Evolutionary conservation across 2,329 filamentous ascomycete genomes (phyloP), one percentile per base, ranked within the genome.

Genomic region (Fusarium sp.): DNA sequence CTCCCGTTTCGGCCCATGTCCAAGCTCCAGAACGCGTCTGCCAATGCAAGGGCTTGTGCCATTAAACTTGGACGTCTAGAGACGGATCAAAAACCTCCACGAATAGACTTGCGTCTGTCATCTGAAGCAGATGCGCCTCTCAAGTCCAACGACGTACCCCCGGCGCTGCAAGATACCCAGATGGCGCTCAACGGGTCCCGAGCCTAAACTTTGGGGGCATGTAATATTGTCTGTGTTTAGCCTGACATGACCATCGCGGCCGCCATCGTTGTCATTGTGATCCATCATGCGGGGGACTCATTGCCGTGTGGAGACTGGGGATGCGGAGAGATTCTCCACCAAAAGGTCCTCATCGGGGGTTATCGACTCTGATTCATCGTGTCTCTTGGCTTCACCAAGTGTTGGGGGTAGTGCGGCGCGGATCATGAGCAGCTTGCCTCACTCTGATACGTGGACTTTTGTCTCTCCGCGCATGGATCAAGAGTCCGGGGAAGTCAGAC

Each of bases 301-400:
- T 41, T 77, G 64, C 71, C 67, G 66, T 64, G 67, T 66, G 64
- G 68, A 72, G 73, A 72, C 70, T 75, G 73, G 71, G 75, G 75
- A 69, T 75, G 69, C 73, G 71, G 74, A 64, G 71, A 76, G 67
- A 60, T 67, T 67, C 68, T 70, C 76, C 76, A 78, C 74, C 57
- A 56, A 68, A 64, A 66, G 64, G 66, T 58, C 71, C 54, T 68
- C 43, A 57, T 62, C 61, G 64, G 48, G 63, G 60, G 57, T 45
- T 45, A 18, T 60, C 50, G 37, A 34, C 45, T 61, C 60, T 61
- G 57, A 71, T 65, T 35, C 57, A 63, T 45, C 59, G 50, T 58
- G 37, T 56, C 37, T 56, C 57, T 66, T 56, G 45, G 37, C 62
- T 65, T 62, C 32, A 43, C 50, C 32, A 54, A 20, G 45, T 58